Evolutionary conservation across 2,329 filamentous ascomycete species (phyloP), one percentile per base, ranked within the genome.

Genomic region (Malbranchea zuffiana): DNA sequence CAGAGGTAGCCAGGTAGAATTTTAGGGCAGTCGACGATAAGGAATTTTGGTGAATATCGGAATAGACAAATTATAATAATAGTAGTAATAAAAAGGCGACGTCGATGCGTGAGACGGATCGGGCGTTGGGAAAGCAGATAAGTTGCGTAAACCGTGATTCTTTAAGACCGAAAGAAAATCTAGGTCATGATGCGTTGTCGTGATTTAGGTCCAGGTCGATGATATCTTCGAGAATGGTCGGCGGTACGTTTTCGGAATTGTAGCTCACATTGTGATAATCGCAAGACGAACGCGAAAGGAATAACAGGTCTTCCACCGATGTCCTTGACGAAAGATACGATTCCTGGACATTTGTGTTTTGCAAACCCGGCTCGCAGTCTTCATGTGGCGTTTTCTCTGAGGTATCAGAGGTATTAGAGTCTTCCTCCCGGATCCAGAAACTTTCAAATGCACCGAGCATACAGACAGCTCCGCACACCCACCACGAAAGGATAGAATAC

Each of bases 401-500:
- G 11, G 34, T 13, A 5, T 36, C 25, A 16, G 36, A 30, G 15
- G 13, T 20, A 6, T 42, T 27, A 11, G 12, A 32, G 19, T 67
- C 64, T 10, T 71, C 67, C 50, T 88, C 82, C 23, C 75, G 75
- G 60, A 95, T 82, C 55, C 75, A 76, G 42, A 85, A 68, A 57
- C 81, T 83, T 50, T 90, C 67, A 34, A 82, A 62, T 1, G 80
- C 83, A 30, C 87, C 90, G 10, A 76, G 59, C 7, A 84, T 61
- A 21, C 85, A 83, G 20, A 95, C 75, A 3, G 81, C 51, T 6
- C 81, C 84, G 46, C 80, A 87, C 44, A 78, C 78, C 90, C 90
- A 98, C 88, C 90, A 98, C 0, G 86, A 81, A 21, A 95, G 68
- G 13, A 86, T 86, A 3, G 86, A 88, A 55, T 85, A 88, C 23